Base-by-base conservation (phyloP, 176 grass and related monocot species). In the Cymbopogon citratus region DNA sequence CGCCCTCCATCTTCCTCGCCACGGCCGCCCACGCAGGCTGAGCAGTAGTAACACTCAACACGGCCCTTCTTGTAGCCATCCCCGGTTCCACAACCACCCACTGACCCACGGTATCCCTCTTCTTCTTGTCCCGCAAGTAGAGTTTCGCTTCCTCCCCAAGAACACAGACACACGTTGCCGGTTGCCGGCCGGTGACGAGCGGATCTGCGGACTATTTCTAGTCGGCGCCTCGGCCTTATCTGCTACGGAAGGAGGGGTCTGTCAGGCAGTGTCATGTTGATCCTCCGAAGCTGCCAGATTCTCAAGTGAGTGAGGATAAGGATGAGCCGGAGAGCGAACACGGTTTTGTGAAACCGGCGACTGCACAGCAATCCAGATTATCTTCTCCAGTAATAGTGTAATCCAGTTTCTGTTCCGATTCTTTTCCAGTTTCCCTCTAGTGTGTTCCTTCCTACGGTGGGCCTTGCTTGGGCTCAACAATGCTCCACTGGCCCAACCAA, bases 1-100 rank as follows among this genome's bases (percentile, higher is more conserved):
- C 18, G 10, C 81, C 66, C 5, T 85, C 85, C 75, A 89, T 91
- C 62, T 51, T 80, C 64, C 28, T 79, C 74, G 65, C 44, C 51
- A 72, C 69, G 52, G 86, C 64, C 15, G 36, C 68, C 77, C 80
- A 78, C 12, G 66, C 28, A 6, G 83, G 68, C 34, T 34, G 84
- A 56, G 34, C 33, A 0, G 54, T 5, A 0, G 43, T 3, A 24
- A 83, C 35, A 33, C 71, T 33, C 5, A 7, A 7, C 7, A 41
- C 29, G 56, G 87, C 14, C 7, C 61, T 83, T 84, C 83, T 90
- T 90, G 87, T 79, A 59, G 87, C 87, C 90, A 95, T 89, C 31
- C 10, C 4, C 40, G 51, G 18, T 56, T 56, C 34, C 3, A n/a
- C n/a, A n/a, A n/a, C n/a, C n/a, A n/a, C n/a, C n/a, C 6, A 1